These are phyloP conservation scores for Metahyphopichia silvanorum DNA, from an alignment of 805 yeast species.

Conservation along the genomic window DNA sequence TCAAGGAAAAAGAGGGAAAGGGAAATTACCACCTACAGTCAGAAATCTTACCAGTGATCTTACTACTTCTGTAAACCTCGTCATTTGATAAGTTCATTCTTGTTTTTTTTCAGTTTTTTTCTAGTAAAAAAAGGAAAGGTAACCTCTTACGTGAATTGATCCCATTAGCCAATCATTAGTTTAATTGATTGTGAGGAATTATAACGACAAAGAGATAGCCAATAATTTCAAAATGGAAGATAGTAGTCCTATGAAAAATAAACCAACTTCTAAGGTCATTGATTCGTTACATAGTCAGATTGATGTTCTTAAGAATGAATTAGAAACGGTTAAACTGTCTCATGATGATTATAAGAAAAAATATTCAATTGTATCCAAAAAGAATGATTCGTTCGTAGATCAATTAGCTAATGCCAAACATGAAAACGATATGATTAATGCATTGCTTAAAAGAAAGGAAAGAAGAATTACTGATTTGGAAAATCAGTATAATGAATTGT, in stretches of 20 bases:
- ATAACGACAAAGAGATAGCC: too few species aligned
- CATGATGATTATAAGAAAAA: conserved; percentile 52
- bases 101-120: too few species aligned
- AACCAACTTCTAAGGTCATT: conserved; percentile 35
- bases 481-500: conserved; percentile 46
- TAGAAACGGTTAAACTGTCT: conserved; percentile 34
- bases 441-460: conserved; percentile 67
- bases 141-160: too few species aligned
- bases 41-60: too few species aligned
- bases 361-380: conserved; percentile 41
- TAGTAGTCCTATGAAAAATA: conserved; percentile 16
- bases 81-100: too few species aligned
- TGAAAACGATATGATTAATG: conserved; percentile 71
- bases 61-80: too few species aligned
- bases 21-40: too few species aligned
- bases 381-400: conserved; percentile 55
- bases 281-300: conserved; percentile 52
- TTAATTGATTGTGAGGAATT: too few species aligned
- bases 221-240: not conserved
- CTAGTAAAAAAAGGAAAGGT: too few species aligned
- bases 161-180: too few species aligned
- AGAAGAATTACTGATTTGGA: conserved; percentile 68
- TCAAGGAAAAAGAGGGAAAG: too few species aligned
- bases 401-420: conserved; percentile 70
- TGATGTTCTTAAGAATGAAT: conserved; percentile 43